These are phyloP conservation scores for Melanomma pulvis-pyrius DNA, from an alignment of 495 filamentous ascomycete species.

Conservation along the genomic window DNA sequence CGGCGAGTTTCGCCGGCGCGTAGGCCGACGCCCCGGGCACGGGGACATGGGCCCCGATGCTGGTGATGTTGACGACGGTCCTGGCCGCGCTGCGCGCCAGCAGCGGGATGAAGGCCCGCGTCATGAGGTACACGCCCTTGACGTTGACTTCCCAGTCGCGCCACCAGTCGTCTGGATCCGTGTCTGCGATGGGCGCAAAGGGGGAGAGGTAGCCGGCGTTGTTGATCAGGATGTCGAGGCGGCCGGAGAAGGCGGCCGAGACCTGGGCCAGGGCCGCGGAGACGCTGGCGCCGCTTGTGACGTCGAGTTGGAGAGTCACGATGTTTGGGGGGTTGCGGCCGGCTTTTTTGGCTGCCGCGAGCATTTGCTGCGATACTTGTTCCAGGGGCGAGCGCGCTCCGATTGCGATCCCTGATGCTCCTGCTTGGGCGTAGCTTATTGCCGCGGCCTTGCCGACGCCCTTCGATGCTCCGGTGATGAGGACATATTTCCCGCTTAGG, in stretches of 20 bases:
- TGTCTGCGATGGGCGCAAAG: constrained; percentile 47
- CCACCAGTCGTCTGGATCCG: constrained; percentile 54
- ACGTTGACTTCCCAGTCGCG: constrained; percentile 52
- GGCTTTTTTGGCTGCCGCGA: constrained; percentile 45
- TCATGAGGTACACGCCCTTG: constrained; percentile 51
- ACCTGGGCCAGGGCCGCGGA: constrained; percentile 43
- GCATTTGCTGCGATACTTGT: constrained; percentile 43
- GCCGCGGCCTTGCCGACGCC: constrained; percentile 38
- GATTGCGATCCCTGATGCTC: constrained; percentile 38
- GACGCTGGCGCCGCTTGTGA: constrained; percentile 48
- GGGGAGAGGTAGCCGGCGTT: constrained; percentile 54
- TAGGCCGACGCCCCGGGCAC: constrained; percentile 45
- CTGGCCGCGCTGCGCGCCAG: constrained; percentile 47
- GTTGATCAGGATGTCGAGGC: constrained; percentile 58
- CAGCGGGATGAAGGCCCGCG: constrained; percentile 51
- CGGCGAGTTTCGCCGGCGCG: constrained; percentile 52
- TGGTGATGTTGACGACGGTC: constrained; percentile 55
- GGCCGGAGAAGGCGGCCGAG: constrained; percentile 41
- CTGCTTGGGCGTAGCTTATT: constrained; percentile 38
- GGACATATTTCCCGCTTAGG: constrained; percentile 34
- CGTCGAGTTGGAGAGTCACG: constrained; percentile 50
- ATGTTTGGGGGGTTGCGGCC: constrained; percentile 49
- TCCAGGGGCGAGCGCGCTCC: constrained; percentile 51
- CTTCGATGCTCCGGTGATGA: constrained; percentile 41
- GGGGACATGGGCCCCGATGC: constrained; percentile 48